These are phyloP conservation scores for Pterula multifida DNA, from an alignment of 1,284 basidiomycete genomes.

Conservation along the genomic window DNA sequence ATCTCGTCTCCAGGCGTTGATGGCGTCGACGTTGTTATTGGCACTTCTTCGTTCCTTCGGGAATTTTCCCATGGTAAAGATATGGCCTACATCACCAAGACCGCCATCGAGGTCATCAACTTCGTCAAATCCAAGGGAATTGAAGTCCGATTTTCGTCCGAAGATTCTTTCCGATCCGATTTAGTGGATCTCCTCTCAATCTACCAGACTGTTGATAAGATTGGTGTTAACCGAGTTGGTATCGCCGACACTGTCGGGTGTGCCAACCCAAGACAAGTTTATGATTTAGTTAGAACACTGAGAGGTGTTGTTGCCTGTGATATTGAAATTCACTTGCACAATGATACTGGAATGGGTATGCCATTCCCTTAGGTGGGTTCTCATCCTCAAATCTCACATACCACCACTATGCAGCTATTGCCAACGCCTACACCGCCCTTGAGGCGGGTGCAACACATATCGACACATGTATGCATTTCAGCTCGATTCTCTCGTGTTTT, in stretches of 20 bases:
- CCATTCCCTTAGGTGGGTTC: not conserved
- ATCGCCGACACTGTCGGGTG: slow-evolving; percentile 99
- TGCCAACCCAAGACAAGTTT: slow-evolving; percentile 97
- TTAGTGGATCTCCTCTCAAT: slow-evolving; percentile 97
- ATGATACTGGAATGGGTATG: slow-evolving; percentile 88
- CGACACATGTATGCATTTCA: slow-evolving; percentile 68
- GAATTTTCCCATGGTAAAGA: slow-evolving; percentile 99
- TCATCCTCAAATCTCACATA: slow-evolving; percentile 9
- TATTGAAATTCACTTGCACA: slow-evolving; percentile 98
- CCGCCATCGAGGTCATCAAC: slow-evolving; percentile 96
- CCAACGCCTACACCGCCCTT: slow-evolving; percentile 96
- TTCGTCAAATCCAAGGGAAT: slow-evolving; percentile 99
- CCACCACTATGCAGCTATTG: slow-evolving; percentile 57
- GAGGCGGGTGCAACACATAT: slow-evolving; percentile 99
- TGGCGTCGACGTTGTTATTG: slow-evolving; percentile 99
- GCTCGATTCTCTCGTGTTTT: slow-evolving; percentile 1
- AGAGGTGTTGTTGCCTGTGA: slow-evolving; percentile 93
- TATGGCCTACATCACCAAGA: slow-evolving; percentile 99
- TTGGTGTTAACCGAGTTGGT: slow-evolving; percentile 98
- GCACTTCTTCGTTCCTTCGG: slow-evolving; percentile 96
- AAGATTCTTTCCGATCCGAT: slow-evolving; percentile 99
- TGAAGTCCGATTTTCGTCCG: slow-evolving; percentile 98
- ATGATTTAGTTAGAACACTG: slow-evolving; percentile 94
- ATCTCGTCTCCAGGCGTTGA: slow-evolving; percentile 63
- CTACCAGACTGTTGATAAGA: slow-evolving; percentile 99